A percentile compares a stretch with the other conserved stretches of the same genome.
These are phyloP conservation scores for Colletotrichum sojae DNA, from an alignment of 2,329 filamentous ascomycete species.

Conservation along the genomic window DNA sequence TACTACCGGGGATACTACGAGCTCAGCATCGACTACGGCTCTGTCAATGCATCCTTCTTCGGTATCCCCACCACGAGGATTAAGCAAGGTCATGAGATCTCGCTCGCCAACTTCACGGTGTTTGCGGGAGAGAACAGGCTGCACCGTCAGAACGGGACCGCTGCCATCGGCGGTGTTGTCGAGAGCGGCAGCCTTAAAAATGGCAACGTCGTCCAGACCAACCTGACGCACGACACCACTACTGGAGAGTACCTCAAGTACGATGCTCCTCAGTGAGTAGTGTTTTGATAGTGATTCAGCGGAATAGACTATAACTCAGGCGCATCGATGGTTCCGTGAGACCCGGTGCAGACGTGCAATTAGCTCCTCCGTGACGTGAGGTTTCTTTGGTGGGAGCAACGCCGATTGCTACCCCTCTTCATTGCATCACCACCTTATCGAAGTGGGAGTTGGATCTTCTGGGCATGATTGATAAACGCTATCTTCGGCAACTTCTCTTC, in stretches of 20 bases:
- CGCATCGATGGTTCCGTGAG: too few relatives aligned
- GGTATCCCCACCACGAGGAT: conserved; percentile 68
- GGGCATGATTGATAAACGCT: not conserved
- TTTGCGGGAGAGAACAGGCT: conserved; percentile 72
- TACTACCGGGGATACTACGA: conserved; percentile 84
- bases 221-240: conserved; percentile 64
- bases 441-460: not conserved
- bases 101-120: conserved; percentile 80
- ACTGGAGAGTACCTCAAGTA: conserved; percentile 31
- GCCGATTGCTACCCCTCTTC: not conserved
- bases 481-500: conserved; percentile 28
- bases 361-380: too few relatives aligned
- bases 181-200: conserved; percentile 70
- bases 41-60: conserved; percentile 74
- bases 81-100: conserved; percentile 75
- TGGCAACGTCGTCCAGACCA: conserved; percentile 56
- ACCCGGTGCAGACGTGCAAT: too few relatives aligned
- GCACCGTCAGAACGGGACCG: conserved; percentile 48
- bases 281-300: not conserved
- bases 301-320: not conserved
- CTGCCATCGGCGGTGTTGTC: conserved; percentile 56
- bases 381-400: too few relatives aligned
- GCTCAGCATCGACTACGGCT: conserved; percentile 69
- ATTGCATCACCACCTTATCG: not conserved
- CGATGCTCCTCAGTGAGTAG: not conserved